Evolutionary conservation across 1,284 basidiomycete genomes (phyloP).

Genomic region (Entoloma clypeatum): DNA sequence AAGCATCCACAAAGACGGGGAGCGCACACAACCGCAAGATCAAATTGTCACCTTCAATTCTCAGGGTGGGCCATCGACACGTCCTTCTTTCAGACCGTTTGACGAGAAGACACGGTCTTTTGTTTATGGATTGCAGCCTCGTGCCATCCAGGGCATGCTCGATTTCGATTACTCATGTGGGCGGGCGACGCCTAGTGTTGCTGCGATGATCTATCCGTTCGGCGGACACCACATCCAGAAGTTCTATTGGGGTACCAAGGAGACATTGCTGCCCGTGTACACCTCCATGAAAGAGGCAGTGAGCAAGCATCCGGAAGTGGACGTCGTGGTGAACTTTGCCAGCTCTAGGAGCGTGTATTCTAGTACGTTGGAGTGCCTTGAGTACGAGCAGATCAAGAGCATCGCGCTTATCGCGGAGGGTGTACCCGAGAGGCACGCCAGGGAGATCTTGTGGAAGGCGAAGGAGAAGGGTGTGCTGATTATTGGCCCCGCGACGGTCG

Average conservation of each 20-base stretch:
- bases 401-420: slow-evolving; percentile 98
- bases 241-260: slow-evolving; percentile 99
- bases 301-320: slow-evolving; percentile 94
- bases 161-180: slow-evolving; percentile 99
- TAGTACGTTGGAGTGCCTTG: slow-evolving; percentile 88
- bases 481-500: slow-evolving; percentile 97
- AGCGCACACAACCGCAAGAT: slow-evolving; percentile 82
- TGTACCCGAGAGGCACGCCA: slow-evolving; percentile 96
- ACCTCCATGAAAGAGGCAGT: slow-evolving; percentile 90
- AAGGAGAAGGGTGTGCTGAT: slow-evolving; percentile 87
- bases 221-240: slow-evolving; percentile 99
- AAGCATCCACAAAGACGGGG: slow-evolving; percentile 74
- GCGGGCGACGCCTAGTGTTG: slow-evolving; percentile 88
- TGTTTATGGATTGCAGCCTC: slow-evolving; percentile 97
- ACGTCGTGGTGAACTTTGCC: slow-evolving; percentile 98
- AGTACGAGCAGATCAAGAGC: slow-evolving; percentile 60
- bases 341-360: slow-evolving; percentile 93
- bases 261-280: slow-evolving; percentile 97
- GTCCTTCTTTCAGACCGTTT: slow-evolving; percentile 87
- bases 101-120: slow-evolving; percentile 92
- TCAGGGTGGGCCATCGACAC: slow-evolving; percentile 36
- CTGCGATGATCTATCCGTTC: slow-evolving; percentile 99
- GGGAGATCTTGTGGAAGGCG: slow-evolving; percentile 92
- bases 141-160: slow-evolving; percentile 99
- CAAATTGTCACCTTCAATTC: slow-evolving; percentile 86